These are phyloP conservation scores for Botryotinia calthae DNA, from an alignment of 2,329 filamentous ascomycete species.

Conservation along the genomic window DNA sequence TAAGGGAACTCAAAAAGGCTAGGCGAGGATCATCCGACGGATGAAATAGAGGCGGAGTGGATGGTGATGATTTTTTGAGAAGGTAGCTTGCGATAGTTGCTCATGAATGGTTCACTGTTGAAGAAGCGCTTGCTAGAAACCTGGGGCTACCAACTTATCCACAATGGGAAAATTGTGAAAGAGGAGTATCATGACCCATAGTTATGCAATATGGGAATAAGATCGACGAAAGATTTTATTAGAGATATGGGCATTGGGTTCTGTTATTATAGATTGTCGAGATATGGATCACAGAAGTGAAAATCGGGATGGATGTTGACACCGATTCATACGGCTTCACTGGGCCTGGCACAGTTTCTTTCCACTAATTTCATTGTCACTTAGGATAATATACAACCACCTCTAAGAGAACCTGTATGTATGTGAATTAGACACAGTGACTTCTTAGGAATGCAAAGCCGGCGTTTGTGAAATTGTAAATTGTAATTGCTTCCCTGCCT, in stretches of 20 bases:
- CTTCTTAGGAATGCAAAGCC: neutral
- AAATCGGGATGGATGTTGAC: neutral
- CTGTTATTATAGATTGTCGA: neutral
- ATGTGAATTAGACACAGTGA: neutral
- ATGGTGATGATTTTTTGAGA: neutral
- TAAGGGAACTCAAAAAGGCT: neutral
- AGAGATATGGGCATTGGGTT: neutral
- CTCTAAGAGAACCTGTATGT: neutral
- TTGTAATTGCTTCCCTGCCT: neutral
- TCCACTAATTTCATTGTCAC: neutral
- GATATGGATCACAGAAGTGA: too few species aligned
- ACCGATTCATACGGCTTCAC: neutral
- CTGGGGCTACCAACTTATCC: too few species aligned
- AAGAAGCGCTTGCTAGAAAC: neutral
- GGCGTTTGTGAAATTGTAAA: neutral
- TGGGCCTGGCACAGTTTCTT: too few species aligned
- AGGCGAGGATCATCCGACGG: neutral
- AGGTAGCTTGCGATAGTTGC: too few species aligned
- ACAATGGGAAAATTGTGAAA: too few species aligned
- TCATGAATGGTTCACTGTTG: too few species aligned
- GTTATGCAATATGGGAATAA: neutral
- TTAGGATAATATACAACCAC: neutral
- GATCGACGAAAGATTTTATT: neutral
- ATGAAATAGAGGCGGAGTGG: neutral
- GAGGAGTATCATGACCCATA: rapidly evolving